These are phyloP conservation scores for Saccharomycopsis sp. DNA, from an alignment of 805 yeast genomes.

Conservation along the genomic window DNA sequence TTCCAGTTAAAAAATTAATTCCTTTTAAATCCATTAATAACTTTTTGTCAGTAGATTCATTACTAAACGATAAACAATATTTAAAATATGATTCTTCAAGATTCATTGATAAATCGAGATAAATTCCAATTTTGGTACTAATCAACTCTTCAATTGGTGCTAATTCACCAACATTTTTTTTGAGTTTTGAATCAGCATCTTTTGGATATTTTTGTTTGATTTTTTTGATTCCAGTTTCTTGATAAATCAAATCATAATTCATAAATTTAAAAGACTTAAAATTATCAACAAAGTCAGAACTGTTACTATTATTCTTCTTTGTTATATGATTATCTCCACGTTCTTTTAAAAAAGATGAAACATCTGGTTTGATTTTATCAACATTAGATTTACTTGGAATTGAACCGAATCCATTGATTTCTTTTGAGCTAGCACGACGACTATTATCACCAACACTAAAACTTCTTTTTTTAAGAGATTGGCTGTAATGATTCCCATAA, in stretches of 20 bases:
- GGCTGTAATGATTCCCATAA: conserved; percentile 12
- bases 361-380: conserved; percentile 3
- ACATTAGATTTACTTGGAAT: conserved; percentile 4
- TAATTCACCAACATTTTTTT: conserved; percentile 5
- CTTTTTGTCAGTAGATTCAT: neutral
- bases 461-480: conserved; percentile 1
- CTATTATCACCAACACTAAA: neutral
- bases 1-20: neutral
- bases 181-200: conserved; percentile 1
- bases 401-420: conserved; percentile 13
- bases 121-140: conserved; percentile 13
- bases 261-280: too few relatives aligned
- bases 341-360: conserved; percentile 5
- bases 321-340: conserved; percentile 10
- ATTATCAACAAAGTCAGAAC: too few relatives aligned
- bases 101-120: conserved; percentile 8
- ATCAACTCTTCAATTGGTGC: conserved; percentile 14
- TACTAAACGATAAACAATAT: conserved; percentile 15
- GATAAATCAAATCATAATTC: neutral
- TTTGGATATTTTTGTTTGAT: conserved; percentile 14
- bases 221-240: neutral
- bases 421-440: neutral
- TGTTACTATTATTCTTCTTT: neutral
- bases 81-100: conserved; percentile 14
- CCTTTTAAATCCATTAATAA: neutral